phyloP scores from a whole-genome alignment of 495 filamentous ascomycete species.

The Podospora fimiseda region DNA sequence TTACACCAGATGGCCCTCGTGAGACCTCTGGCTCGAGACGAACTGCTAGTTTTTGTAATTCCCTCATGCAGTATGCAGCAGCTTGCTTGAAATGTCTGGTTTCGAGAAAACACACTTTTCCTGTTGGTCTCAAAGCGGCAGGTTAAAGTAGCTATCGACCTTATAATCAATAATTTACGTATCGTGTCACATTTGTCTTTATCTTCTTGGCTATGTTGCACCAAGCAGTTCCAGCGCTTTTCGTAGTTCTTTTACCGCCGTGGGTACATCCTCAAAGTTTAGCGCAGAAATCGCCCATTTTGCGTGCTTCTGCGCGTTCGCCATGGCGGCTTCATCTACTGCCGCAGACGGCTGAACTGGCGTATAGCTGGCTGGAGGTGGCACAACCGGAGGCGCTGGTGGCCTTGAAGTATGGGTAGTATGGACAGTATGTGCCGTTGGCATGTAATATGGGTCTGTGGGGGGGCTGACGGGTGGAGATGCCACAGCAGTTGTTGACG shows the following conservation, averaged over 20 bases:
- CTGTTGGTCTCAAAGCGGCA: neutral
- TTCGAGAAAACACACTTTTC: neutral
- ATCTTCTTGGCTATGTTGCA: constrained; percentile 28
- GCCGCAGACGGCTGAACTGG: constrained; percentile 8
- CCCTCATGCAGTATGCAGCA: neutral
- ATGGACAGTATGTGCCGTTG: constrained; percentile 15
- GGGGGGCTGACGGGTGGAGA: constrained; percentile 23
- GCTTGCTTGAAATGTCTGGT: neutral
- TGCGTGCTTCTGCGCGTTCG: constrained; percentile 86
- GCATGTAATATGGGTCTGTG: constrained; percentile 16
- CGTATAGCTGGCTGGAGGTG: constrained; percentile 9
- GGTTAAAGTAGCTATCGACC: neutral
- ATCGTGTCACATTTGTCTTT: constrained; percentile 8
- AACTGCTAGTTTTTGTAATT: neutral
- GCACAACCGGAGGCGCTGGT: constrained; percentile 4
- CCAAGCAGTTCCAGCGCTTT: constrained; percentile 66
- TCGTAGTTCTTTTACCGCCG: constrained; percentile 78
- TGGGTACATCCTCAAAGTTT: constrained; percentile 92
- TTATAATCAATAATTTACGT: neutral
- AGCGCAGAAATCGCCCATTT: constrained; percentile 95
- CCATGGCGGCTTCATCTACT: constrained; percentile 67
- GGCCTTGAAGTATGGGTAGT: constrained; percentile 13
- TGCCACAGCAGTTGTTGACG: constrained; percentile 22
- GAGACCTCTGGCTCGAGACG: neutral
- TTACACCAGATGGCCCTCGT: constrained; percentile 2